Evolutionary conservation across 2,329 filamentous ascomycete genomes (phyloP).

Genomic region (Samsoniella hepiali): DNA sequence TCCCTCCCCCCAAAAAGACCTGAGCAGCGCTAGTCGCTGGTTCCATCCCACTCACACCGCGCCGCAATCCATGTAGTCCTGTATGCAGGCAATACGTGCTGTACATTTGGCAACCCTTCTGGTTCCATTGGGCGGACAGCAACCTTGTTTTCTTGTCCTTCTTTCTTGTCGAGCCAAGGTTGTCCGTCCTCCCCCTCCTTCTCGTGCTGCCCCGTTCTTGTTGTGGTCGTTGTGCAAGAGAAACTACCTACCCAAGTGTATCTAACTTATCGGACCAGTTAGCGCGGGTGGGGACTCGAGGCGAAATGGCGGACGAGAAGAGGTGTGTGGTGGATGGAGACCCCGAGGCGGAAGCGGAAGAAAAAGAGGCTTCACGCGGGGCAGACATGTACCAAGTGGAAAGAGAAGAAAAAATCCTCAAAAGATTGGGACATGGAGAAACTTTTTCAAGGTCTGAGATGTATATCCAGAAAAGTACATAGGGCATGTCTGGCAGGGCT

Average conservation of each 20-base stretch:
- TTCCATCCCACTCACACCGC: constrained; percentile 16
- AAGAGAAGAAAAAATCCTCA: too few species aligned
- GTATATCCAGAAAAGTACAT: too few species aligned
- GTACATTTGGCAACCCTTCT: constrained; percentile 1
- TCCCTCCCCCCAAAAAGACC: background rate
- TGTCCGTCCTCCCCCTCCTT: too few species aligned
- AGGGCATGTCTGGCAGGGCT: background rate
- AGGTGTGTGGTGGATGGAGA: constrained; percentile 13
- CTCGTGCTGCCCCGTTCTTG: background rate
- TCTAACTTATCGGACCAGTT: background rate
- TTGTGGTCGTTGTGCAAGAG: background rate
- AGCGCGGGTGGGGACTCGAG: constrained; percentile 14
- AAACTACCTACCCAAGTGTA: background rate
- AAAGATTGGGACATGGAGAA: background rate
- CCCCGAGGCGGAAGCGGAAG: background rate
- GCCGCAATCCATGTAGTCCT: constrained; percentile 9
- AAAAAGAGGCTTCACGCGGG: constrained; percentile 1
- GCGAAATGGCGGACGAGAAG: constrained; percentile 14
- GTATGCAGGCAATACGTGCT: constrained; percentile 9
- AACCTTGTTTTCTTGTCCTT: background rate
- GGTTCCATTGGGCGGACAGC: background rate
- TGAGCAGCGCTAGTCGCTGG: constrained; percentile 7
- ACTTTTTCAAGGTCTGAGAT: too few species aligned
- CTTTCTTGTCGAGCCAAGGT: background rate
- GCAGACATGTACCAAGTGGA: background rate